Conservation (phyloP, 2,329 filamentous ascomycete genomes). For the Cladosporium austrohemisphaericum region DNA sequence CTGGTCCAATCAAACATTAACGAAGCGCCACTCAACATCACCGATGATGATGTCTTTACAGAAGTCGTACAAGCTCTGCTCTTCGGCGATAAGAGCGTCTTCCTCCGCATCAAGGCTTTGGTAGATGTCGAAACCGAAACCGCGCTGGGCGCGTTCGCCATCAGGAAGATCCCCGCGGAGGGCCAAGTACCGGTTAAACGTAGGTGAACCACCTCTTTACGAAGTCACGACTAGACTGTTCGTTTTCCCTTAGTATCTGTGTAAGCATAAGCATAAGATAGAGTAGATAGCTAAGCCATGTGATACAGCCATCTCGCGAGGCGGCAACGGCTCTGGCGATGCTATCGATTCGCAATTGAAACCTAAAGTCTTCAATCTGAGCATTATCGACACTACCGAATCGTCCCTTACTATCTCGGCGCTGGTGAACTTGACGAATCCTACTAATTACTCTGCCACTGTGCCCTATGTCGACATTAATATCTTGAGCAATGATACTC, state of each 20-base stretch:
- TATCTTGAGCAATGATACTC: slow-evolving; percentile 66
- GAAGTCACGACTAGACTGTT: slow-evolving; percentile 14
- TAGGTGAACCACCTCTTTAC: slow-evolving; percentile 55
- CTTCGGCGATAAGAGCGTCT: slow-evolving; percentile 67
- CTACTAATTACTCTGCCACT: slow-evolving; percentile 76
- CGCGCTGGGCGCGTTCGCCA: slow-evolving; percentile 71
- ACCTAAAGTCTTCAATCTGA: slow-evolving; percentile 67
- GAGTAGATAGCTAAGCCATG: slow-evolving; percentile 27
- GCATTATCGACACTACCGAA: slow-evolving; percentile 67
- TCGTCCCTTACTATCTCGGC: slow-evolving; percentile 69
- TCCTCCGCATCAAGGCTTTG: slow-evolving; percentile 69
- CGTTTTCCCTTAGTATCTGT: slow-evolving; percentile 4
- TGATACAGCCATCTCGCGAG: slow-evolving; percentile 16
- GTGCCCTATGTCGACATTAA: slow-evolving; percentile 79
- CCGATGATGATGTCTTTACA: slow-evolving; percentile 72
- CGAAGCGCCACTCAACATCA: slow-evolving; percentile 77
- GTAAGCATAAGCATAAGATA: slow-evolving; percentile 21
- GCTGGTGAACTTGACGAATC: slow-evolving; percentile 80
- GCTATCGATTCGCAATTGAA: slow-evolving; percentile 32
- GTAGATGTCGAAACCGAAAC: slow-evolving; percentile 83
- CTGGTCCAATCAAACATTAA: slow-evolving; percentile 72
- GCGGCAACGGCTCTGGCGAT: slow-evolving; percentile 7
- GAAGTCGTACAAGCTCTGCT: slow-evolving; percentile 77
- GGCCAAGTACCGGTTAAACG: slow-evolving; percentile 88
- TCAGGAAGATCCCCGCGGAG: slow-evolving; percentile 78